Evolutionary conservation across 768 basidiomycete genomes (phyloP), one percentile per base, ranked within the genome.

Genomic region (Mycena capillaripes): DNA sequence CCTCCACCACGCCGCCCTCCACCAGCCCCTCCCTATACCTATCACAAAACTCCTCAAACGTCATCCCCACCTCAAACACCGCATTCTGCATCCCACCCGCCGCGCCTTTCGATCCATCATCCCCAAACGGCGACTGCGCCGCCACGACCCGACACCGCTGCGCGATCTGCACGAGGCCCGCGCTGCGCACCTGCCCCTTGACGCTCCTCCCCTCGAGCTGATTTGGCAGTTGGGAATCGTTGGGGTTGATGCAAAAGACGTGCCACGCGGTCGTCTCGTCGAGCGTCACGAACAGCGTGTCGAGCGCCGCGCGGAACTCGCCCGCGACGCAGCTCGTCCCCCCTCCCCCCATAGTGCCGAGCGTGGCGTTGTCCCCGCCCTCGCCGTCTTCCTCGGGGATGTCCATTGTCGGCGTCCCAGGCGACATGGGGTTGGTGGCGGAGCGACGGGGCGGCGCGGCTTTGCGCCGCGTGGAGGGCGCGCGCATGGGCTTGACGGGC

Each of bases 171-270:
- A 92, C 83, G 76, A 99, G 77, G 0, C 96, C 95, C 29, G 92
- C 78, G 66, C 94, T 93, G 59, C 94, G 88, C 42, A 99, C 92
- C 82, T 99, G 97, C 0, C 95, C 94, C 81, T 97, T 97, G 58
- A 98, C 93, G 46, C 93, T 92, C 53, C 97, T 87, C 14, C 95
- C 94, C 84, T 99, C 97, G 62, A 98, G 85, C 79, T 98, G 97
- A 79, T 96, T 95, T 44, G 97, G 96, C 23, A 98, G 83, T 78
- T 97, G 97, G 29, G 95, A 92, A 83, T 98, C 97, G 79, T 99
- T 99, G 5, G 97, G 96, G 79, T 94, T 96, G 76, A 99, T 82
- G 78, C 96, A 98, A 82, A 97, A 95, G 21, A 98, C 88, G 76
- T 92, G 93, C 97, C 97, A 98, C 2, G 90, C 84, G 82, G 97